phyloP scores from a whole-genome alignment of 768 basidiomycete genomes.

The Kwoniella sp. region DNA sequence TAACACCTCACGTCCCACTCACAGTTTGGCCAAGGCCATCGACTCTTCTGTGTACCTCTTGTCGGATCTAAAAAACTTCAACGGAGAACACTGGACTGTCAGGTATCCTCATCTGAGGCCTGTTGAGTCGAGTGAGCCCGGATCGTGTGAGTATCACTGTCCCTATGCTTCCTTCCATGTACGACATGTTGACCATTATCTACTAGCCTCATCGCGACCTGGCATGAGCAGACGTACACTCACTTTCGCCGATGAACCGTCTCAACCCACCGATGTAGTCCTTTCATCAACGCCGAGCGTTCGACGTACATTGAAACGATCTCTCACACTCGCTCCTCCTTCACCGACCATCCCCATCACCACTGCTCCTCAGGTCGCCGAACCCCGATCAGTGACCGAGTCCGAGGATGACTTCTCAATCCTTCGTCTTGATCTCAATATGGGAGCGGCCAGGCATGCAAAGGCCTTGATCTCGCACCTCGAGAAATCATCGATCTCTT shows the following conservation, averaged over 20 bases:
- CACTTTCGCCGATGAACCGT: conserved; percentile 82
- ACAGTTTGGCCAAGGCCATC: conserved; percentile 75
- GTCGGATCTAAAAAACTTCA: conserved; percentile 73
- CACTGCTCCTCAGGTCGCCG: background rate
- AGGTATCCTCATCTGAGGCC: conserved; percentile 74
- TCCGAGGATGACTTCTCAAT: conserved; percentile 71
- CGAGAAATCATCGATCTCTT: conserved; percentile 89
- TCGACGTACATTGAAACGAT: conserved; percentile 60
- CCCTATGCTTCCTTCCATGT: background rate
- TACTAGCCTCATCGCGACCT: conserved; percentile 49
- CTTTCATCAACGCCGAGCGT: conserved; percentile 60
- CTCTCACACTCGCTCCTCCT: conserved; percentile 61
- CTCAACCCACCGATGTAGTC: conserved; percentile 68
- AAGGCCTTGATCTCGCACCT: conserved; percentile 77
- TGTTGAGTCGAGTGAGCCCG: conserved; percentile 7
- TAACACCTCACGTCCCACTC: background rate
- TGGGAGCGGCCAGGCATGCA: conserved; percentile 72
- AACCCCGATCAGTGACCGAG: conserved; percentile 56
- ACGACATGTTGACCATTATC: conserved; percentile 21
- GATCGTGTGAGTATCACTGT: conserved; percentile 20
- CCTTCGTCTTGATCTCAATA: conserved; percentile 87
- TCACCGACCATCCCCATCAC: conserved; percentile 20
- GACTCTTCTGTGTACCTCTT: conserved; percentile 71
- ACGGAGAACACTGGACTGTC: conserved; percentile 82
- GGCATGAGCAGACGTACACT: conserved; percentile 65